These are phyloP conservation scores for Fragaria vesca DNA, from an alignment of 306 rosid species.

Conservation along the genomic window DNA sequence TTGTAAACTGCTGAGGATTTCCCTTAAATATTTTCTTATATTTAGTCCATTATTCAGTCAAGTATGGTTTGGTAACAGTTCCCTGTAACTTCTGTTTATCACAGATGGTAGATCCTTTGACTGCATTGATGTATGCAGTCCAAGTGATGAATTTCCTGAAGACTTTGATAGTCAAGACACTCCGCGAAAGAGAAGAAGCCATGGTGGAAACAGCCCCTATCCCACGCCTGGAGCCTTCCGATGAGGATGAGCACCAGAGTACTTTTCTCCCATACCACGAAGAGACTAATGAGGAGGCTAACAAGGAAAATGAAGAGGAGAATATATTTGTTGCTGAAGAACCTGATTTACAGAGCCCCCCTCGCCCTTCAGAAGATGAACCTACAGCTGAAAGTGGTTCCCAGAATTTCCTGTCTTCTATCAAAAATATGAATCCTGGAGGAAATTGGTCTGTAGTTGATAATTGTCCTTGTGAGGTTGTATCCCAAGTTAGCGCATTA, in stretches of 20 bases:
- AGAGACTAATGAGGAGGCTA: slow-evolving; percentile 34
- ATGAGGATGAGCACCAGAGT: slow-evolving; percentile 68
- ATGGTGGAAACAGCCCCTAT: slow-evolving; percentile 51
- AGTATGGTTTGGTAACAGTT: slow-evolving; percentile 20
- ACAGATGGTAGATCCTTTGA: slow-evolving; percentile 97
- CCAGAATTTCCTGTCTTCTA: slow-evolving; percentile 41
- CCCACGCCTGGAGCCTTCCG: slow-evolving; percentile 53
- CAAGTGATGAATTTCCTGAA: slow-evolving; percentile 98
- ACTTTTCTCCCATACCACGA: slow-evolving; percentile 37
- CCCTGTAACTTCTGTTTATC: slow-evolving; percentile 18
- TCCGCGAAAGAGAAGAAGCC: slow-evolving; percentile 75
- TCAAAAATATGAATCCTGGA: slow-evolving; percentile 41
- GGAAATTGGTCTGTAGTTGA: slow-evolving; percentile 56
- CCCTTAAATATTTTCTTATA: slow-evolving; percentile 6
- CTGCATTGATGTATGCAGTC: slow-evolving; percentile 95
- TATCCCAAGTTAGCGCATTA: slow-evolving; percentile 59
- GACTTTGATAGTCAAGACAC: slow-evolving; percentile 72
- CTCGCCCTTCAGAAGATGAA: slow-evolving; percentile 29
- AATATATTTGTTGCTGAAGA: slow-evolving; percentile 42
- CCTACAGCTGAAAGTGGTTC: slow-evolving; percentile 38
- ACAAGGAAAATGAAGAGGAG: slow-evolving; percentile 47
- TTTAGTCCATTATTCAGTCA: slow-evolving; percentile 14
- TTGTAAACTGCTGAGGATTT: neutral
- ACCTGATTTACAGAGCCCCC: slow-evolving; percentile 49
- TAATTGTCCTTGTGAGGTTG: slow-evolving; percentile 62